A percentile compares a stretch with the other conserved stretches of the same genome.
phyloP scores from a whole-genome alignment of 2,329 filamentous ascomycete species.

The Trichoderma afroharzianum region DNA sequence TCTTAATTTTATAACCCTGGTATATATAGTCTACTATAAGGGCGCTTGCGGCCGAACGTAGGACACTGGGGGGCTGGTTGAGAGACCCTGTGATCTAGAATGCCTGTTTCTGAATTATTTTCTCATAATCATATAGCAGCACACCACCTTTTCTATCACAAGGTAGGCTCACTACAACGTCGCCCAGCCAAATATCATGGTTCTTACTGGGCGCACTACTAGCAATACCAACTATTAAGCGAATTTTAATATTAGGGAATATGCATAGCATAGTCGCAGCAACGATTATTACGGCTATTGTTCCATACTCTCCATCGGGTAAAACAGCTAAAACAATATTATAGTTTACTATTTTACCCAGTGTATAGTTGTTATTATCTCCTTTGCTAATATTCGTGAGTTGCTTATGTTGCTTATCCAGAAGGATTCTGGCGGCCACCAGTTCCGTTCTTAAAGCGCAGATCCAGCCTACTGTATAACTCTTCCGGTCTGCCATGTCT shows the following conservation, averaged over 20 bases:
- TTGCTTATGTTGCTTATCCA: neutral
- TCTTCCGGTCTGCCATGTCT: neutral
- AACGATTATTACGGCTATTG: fast-evolving
- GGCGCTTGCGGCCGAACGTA: neutral
- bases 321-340: neutral
- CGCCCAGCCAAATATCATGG: neutral
- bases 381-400: fast-evolving
- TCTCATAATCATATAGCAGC: neutral
- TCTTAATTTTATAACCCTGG: neutral
- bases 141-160: neutral
- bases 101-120: neutral
- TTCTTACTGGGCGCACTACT: neutral
- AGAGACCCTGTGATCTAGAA: neutral
- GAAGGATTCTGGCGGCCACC: neutral
- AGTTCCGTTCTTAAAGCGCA: neutral
- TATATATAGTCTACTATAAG: neutral
- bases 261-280: neutral
- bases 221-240: neutral
- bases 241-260: neutral
- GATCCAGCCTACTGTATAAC: neutral
- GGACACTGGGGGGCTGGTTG: neutral
- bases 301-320: neutral
- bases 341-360: neutral
- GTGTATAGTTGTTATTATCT: neutral
- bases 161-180: neutral